Evolutionary conservation across 2,329 filamentous ascomycete species (phyloP), one percentile per base, ranked within the genome.

Genomic region (Penicillium sp.): DNA sequence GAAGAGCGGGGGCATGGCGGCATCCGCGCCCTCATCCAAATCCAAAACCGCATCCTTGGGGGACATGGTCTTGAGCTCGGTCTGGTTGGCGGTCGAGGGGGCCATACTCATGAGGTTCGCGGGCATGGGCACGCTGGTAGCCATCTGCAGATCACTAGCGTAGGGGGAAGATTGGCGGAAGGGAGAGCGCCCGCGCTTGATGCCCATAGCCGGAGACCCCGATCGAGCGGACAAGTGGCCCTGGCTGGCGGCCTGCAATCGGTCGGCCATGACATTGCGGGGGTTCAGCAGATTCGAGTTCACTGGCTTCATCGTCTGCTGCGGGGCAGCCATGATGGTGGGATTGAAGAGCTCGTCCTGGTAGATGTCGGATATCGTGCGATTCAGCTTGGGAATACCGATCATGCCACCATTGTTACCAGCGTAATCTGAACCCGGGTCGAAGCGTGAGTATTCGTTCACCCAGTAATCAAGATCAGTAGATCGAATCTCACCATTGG

Each of bases 31-130:
- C 40, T 95, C 91, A 61, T 89, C 85, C 72, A 93, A 96, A 60
- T 97, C 93, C 51, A 97, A 78, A 60, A 96, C 78, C 1, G 93
- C 91, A 69, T 98, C 94, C 77, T 96, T 96, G 24, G 94, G 95
- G 1, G 94, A 98, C 49, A 99, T 96, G 0, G 94, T 96, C 75
- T 91, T 91, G 1, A 86, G 83, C n/a, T 89, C 72, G 39, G 72
- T 66, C 61, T 74, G 66, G 52, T 31, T 36, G 33, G 46, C 36
- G 16, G 76, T 66, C 44, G 78, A 54, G 50, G 66, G 52, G 24
- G 64, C 60, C 55, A 73, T 60, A n/a, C 58, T 64, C 62, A 74
- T 79, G 54, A 70, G 65, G 50, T 64, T 66, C 40, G 72, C 69
- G 35, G 64, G 33, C 56, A 73, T 68, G 10, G 74, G 72, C n/a